phyloP scores from a whole-genome alignment of 768 basidiomycete genomes.

The Pleurotus djamor region DNA sequence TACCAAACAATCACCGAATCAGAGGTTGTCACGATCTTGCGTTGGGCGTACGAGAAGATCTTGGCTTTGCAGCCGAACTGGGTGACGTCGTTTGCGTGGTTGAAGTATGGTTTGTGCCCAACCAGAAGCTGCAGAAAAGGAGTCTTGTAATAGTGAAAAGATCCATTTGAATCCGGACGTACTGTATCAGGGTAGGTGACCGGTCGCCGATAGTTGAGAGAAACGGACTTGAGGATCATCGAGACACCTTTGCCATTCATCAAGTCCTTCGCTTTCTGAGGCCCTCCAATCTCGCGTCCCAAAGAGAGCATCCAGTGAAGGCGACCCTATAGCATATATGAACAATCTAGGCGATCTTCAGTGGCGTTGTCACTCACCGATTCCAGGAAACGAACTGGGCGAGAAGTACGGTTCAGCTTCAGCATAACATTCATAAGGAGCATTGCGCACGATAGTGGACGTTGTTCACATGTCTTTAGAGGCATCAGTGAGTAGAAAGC shows the following conservation, averaged over 20 bases:
- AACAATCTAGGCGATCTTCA: background rate
- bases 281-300: constrained; percentile 59
- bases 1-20: constrained; percentile 75
- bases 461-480: constrained; percentile 72
- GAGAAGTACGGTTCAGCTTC: constrained; percentile 2
- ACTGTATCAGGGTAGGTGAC: constrained; percentile 80
- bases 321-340: constrained; percentile 46
- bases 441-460: constrained; percentile 59
- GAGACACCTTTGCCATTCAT: constrained; percentile 64
- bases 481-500: background rate
- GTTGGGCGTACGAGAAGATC: constrained; percentile 66
- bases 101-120: constrained; percentile 52
- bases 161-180: constrained; percentile 16
- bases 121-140: constrained; percentile 49
- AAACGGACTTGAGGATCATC: constrained; percentile 70
- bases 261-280: constrained; percentile 52
- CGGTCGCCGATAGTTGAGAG: constrained; percentile 65
- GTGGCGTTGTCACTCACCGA: constrained; percentile 39
- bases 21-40: constrained; percentile 61
- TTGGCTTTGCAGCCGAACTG: constrained; percentile 47
- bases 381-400: constrained; percentile 65
- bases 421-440: background rate
- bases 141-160: constrained; percentile 1
- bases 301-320: constrained; percentile 65
- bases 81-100: constrained; percentile 24